Percentiles rank a stretch among this genome's conserved stretches.
phyloP scores from a whole-genome alignment of 257 asterid genomes.

The Agastache rugosa region DNA sequence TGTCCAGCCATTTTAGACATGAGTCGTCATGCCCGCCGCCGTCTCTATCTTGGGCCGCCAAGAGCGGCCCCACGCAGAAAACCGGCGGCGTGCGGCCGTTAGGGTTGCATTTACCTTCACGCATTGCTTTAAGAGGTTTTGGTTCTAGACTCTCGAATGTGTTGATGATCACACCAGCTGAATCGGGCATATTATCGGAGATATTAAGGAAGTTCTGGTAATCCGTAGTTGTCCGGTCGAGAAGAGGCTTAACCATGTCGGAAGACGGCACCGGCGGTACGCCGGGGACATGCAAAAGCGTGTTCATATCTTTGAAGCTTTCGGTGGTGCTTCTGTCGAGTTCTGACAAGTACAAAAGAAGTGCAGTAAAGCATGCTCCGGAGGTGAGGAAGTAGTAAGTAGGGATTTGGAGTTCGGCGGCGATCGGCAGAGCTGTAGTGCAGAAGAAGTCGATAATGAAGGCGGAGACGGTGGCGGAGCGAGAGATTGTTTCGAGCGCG shows the following conservation, averaged over 20 bases:
- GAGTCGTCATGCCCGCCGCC: slow-evolving; percentile 36
- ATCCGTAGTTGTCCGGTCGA: slow-evolving; percentile 40
- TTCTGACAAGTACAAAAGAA: slow-evolving; percentile 40
- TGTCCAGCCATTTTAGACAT: too few species aligned
- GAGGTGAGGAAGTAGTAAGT: too few species aligned
- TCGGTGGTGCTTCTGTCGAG: slow-evolving; percentile 35
- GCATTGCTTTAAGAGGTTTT: slow-evolving; percentile 35
- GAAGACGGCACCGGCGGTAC: slow-evolving; percentile 50
- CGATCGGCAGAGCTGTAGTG: too few species aligned
- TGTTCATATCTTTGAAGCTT: slow-evolving; percentile 53
- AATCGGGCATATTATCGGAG: background rate
- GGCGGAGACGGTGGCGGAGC: too few species aligned
- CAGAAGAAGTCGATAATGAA: too few species aligned
- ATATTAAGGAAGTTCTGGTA: slow-evolving; percentile 40
- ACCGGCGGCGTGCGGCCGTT: slow-evolving; percentile 53
- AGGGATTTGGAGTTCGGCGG: too few species aligned
- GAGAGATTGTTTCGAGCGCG: slow-evolving; percentile 45
- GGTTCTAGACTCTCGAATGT: slow-evolving; percentile 54
- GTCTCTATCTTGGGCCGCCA: slow-evolving; percentile 23
- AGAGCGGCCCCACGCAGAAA: slow-evolving; percentile 61
- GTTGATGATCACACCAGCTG: slow-evolving; percentile 54
- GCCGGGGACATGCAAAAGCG: slow-evolving; percentile 48
- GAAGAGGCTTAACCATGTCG: slow-evolving; percentile 44
- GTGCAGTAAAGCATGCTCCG: too few species aligned
- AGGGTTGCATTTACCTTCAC: slow-evolving; percentile 50